Evolutionary conservation across 2,329 filamentous ascomycete species (phyloP).

Genomic region (Setomelanomma holmii): DNA sequence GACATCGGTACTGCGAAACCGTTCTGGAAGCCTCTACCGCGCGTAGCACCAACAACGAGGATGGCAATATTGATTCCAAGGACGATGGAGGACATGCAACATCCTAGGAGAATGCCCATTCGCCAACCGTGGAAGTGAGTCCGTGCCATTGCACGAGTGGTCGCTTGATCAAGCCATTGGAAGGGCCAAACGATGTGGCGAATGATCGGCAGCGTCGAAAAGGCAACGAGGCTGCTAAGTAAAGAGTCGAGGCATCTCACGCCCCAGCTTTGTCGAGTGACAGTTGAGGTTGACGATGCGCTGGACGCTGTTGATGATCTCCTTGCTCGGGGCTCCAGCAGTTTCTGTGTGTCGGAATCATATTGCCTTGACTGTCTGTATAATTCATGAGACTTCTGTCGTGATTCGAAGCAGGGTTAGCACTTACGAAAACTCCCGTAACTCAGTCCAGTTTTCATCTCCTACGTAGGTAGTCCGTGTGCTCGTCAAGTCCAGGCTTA

Average conservation of each 20-base stretch:
- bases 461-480: background rate
- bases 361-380: background rate
- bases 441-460: slow-evolving; percentile 1
- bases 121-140: slow-evolving; percentile 23
- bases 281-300: slow-evolving; percentile 2
- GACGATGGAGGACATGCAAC: slow-evolving; percentile 19
- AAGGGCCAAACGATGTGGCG: background rate
- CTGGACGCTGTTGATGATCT: slow-evolving; percentile 3
- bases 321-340: background rate
- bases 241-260: background rate
- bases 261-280: background rate
- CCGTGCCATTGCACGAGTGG: background rate
- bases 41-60: background rate
- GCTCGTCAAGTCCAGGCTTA: slow-evolving; percentile 2
- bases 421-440: slow-evolving; percentile 1
- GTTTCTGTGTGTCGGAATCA: background rate
- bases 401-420: background rate
- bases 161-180: background rate
- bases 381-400: background rate
- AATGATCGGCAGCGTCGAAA: background rate
- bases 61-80: slow-evolving; percentile 21
- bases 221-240: background rate
- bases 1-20: slow-evolving; percentile 5
- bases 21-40: background rate
- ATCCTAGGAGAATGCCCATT: slow-evolving; percentile 23